Base-by-base conservation (phyloP, 768 basidiomycete species). In the Cystobasidium ongulense region DNA sequence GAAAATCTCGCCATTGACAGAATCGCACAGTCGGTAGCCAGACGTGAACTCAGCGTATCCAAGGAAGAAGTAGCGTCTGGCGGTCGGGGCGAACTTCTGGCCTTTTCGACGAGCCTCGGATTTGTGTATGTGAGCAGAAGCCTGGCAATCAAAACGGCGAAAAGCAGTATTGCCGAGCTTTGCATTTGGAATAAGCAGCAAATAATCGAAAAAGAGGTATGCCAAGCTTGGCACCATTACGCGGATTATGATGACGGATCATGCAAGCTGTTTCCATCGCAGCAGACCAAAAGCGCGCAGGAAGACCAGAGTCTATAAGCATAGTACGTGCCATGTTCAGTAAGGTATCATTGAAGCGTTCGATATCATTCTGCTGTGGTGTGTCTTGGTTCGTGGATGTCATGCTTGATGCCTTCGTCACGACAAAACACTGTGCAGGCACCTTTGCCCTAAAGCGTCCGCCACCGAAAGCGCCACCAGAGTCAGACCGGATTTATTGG, bases 221-320 rank as follows among this genome's bases (percentile, higher is more conserved):
- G 3, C n/a, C n/a, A 21, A 11, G 11, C n/a, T 43, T 18, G 1
- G 57, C 70, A 1, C 41, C 57, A 33, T 72, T 53, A 21, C 54
- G 46, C 1, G 70, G 62, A 1, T 54, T 57, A n/a, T 36, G 39
- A 29, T 72, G 59, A 4, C 46, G 46, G 23, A 72, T 39, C 27
- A 36, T 59, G 38, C n/a, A 31, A 39, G 62, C 59, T 2, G 70
- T 50, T 2, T 1, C 41, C 13, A 46, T 39, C 0, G 70, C 70
- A 53, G 38, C 57, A n/a, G 70, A 57, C 70, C 70, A 71, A 54
- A 72, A 50, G 3, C n/a, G 3, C 18, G 59, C 43, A 13, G 57
- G 70, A 0, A 46, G 41, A 39, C 33, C 18, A 11, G 70, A n/a
- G 15, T 52, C 41, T 0, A 7, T 18, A 39, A 71, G 43, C 36